phyloP scores from a whole-genome alignment of 2,329 filamentous ascomycete genomes.

The Didymella keratinophila region DNA sequence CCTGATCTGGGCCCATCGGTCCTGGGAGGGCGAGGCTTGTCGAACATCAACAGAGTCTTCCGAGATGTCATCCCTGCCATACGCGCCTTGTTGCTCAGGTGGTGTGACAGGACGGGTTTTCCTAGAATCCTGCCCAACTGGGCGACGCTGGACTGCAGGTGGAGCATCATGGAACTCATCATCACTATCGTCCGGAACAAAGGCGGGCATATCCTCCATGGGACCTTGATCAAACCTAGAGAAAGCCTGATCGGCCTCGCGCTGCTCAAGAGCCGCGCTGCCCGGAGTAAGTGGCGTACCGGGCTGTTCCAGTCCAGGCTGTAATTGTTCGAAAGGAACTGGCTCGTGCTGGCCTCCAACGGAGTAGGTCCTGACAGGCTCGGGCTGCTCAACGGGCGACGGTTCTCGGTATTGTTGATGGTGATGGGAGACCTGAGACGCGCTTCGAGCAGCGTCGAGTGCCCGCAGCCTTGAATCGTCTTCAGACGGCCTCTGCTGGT shows the following conservation, averaged over 20 bases:
- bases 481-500: constrained; percentile 26
- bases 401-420: constrained; percentile 34
- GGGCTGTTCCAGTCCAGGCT: constrained; percentile 40
- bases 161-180: constrained; percentile 33
- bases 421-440: constrained; percentile 37
- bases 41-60: constrained; percentile 53
- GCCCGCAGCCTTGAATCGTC: constrained; percentile 30
- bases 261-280: constrained; percentile 66
- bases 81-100: constrained; percentile 29
- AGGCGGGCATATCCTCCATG: constrained; percentile 84
- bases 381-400: constrained; percentile 35
- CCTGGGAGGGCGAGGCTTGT: constrained; percentile 59
- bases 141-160: constrained; percentile 37
- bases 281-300: constrained; percentile 64
- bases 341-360: constrained; percentile 39
- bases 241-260: constrained; percentile 68
- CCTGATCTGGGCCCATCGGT: constrained; percentile 95
- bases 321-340: constrained; percentile 3
- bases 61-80: constrained; percentile 48
- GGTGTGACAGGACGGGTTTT: constrained; percentile 20
- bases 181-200: constrained; percentile 64
- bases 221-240: constrained; percentile 87
- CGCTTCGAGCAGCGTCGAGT: constrained; percentile 34
- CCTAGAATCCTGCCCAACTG: constrained; percentile 23
- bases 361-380: constrained; percentile 32